Evolutionary conservation across 331 rosid genomes (phyloP).

Genomic region (Acacia pycnantha): DNA sequence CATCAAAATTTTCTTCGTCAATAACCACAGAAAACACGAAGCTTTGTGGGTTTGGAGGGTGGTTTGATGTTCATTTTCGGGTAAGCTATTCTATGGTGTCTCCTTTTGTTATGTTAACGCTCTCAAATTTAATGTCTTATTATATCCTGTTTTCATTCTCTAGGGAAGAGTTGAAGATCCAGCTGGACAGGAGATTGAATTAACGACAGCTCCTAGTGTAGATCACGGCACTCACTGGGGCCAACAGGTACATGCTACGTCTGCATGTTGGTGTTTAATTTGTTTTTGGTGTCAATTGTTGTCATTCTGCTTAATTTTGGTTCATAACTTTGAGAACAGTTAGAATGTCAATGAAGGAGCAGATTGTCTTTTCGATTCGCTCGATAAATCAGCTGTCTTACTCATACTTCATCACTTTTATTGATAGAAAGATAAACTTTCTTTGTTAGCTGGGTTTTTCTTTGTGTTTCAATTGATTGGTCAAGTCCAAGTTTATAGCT

Average conservation of each 20-base stretch:
- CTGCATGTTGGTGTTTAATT: slow-evolving; percentile 12
- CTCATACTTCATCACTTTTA: background rate
- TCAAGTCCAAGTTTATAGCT: background rate
- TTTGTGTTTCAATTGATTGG: slow-evolving; percentile 5
- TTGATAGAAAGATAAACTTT: background rate
- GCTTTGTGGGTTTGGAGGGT: slow-evolving; percentile 86
- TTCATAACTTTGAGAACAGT: slow-evolving; percentile 10
- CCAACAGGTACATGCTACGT: slow-evolving; percentile 69
- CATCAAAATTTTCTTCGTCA: slow-evolving; percentile 54
- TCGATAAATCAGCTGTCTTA: slow-evolving; percentile 1
- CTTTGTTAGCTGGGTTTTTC: background rate
- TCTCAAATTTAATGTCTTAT: slow-evolving; percentile 18
- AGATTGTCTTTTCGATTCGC: background rate
- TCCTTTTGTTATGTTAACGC: background rate
- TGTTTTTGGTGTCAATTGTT: background rate
- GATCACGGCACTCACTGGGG: slow-evolving; percentile 88
- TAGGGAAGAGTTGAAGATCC: slow-evolving; percentile 97
- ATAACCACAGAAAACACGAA: slow-evolving; percentile 56
- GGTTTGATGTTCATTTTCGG: slow-evolving; percentile 98
- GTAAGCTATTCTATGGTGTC: slow-evolving; percentile 45
- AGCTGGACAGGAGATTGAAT: slow-evolving; percentile 65
- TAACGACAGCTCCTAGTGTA: slow-evolving; percentile 88
- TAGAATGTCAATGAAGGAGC: slow-evolving; percentile 18
- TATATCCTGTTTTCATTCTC: slow-evolving; percentile 25
- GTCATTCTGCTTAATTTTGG: background rate